Percentiles rank a stretch among this genome's conserved stretches.
These are phyloP conservation scores for Talaromyces thailandensis DNA, from an alignment of 495 filamentous ascomycete species.

Conservation along the genomic window DNA sequence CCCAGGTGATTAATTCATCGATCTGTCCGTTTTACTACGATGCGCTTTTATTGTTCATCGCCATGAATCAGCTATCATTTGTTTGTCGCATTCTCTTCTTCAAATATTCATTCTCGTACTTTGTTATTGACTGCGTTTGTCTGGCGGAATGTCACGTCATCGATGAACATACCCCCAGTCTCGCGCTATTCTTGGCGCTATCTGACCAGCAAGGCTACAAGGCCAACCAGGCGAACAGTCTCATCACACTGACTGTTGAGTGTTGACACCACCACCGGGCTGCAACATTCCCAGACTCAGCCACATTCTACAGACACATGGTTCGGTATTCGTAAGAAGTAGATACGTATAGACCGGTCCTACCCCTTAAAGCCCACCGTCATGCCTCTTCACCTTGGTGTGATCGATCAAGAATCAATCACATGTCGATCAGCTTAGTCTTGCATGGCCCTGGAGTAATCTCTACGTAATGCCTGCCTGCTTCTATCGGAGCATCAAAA, in stretches of 20 bases:
- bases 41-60: not conserved
- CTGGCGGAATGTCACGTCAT: not conserved
- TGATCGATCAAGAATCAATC: not conserved
- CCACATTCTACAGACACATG: not conserved
- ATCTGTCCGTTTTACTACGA: not conserved
- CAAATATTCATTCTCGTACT: not conserved
- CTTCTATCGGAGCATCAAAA: not conserved
- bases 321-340: not conserved
- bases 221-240: not conserved
- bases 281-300: not conserved
- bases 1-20: not conserved
- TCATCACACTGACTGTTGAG: not conserved
- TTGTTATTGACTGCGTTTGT: not conserved
- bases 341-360: not conserved
- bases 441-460: not conserved
- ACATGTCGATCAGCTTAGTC: not conserved
- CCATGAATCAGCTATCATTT: not conserved
- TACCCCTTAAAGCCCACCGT: not conserved
- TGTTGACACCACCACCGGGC: not conserved
- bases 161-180: not conserved
- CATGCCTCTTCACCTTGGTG: not conserved
- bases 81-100: not conserved
- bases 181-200: not conserved
- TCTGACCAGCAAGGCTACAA: not conserved
- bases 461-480: not conserved